Conservation (phyloP, 148 eudicot genomes). For the Gaultheria prostrata region DNA sequence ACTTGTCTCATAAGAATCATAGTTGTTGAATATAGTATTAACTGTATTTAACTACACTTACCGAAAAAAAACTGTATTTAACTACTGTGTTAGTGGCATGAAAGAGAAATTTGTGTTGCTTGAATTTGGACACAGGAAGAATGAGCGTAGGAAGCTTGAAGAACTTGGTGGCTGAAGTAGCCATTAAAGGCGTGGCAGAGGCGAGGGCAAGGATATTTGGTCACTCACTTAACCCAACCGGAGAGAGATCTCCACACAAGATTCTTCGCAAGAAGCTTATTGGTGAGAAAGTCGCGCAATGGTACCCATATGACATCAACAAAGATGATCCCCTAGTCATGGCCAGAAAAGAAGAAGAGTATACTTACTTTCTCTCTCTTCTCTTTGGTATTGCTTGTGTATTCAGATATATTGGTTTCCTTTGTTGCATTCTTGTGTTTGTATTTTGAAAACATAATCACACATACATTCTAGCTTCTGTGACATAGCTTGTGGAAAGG, state of each 20-base stretch:
- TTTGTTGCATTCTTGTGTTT: not conserved
- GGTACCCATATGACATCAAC: conserved; percentile 82
- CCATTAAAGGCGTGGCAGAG: conserved; percentile 56
- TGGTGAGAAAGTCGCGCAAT: conserved; percentile 69
- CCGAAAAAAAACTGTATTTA: too few species aligned
- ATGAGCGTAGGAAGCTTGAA: conserved; percentile 63
- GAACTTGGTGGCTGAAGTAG: conserved; percentile 53
- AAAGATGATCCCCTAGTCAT: conserved; percentile 66
- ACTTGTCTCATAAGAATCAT: not conserved
- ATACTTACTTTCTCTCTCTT: conserved; percentile 14
- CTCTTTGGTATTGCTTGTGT: not conserved
- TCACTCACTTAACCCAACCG: conserved; percentile 72
- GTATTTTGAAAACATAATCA: not conserved
- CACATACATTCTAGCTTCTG: not conserved
- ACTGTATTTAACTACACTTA: not conserved
- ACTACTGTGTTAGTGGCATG: not conserved
- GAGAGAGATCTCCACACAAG: conserved; percentile 71
- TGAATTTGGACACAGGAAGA: conserved; percentile 13
- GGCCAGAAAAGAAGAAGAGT: conserved; percentile 63
- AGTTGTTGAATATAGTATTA: not conserved
- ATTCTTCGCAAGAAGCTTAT: conserved; percentile 76
- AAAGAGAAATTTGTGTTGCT: not conserved
- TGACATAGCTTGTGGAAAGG: not conserved
- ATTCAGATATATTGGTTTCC: not conserved
- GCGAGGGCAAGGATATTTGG: conserved; percentile 86